Conservation (phyloP, 306 rosid species). For the Cucurbita maxima region DNA sequence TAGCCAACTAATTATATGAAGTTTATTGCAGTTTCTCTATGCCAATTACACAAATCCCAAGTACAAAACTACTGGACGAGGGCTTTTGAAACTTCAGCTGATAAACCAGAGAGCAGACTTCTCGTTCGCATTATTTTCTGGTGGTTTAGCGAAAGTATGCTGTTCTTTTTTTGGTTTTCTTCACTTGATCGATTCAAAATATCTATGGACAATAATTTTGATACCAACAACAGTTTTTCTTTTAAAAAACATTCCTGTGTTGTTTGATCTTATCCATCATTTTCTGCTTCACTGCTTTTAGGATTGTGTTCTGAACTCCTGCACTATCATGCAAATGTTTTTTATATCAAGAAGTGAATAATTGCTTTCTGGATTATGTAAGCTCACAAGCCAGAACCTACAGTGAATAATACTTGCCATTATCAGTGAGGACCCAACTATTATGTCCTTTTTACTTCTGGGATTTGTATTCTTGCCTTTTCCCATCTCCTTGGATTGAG, state of each 20-base stretch:
- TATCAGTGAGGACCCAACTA: not conserved
- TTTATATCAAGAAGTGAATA: not conserved
- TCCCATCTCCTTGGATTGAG: not conserved
- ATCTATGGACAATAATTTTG: not conserved
- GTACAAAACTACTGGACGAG: conserved; percentile 54
- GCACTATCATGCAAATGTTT: not conserved
- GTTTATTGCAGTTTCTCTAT: conserved; percentile 57
- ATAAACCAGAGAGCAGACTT: conserved; percentile 89
- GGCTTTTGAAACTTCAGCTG: conserved; percentile 60
- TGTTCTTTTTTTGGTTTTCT: not conserved
- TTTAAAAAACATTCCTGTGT: not conserved
- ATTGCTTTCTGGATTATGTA: not conserved
- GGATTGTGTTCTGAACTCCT: not conserved
- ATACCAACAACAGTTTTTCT: not conserved
- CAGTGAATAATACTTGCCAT: not conserved
- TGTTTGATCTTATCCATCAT: not conserved
- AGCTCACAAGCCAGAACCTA: not conserved
- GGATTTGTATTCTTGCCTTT: not conserved
- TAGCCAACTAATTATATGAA: not conserved
- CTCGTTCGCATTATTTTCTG: conserved; percentile 67
- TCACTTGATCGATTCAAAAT: not conserved
- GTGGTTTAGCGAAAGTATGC: conserved; percentile 57
- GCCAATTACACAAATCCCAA: conserved; percentile 54
- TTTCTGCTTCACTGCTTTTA: not conserved
- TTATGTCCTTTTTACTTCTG: not conserved